Percentiles rank a stretch among this genome's conserved stretches.
Conservation (phyloP, 495 filamentous ascomycete species). For the Pyrenula massariospora region DNA sequence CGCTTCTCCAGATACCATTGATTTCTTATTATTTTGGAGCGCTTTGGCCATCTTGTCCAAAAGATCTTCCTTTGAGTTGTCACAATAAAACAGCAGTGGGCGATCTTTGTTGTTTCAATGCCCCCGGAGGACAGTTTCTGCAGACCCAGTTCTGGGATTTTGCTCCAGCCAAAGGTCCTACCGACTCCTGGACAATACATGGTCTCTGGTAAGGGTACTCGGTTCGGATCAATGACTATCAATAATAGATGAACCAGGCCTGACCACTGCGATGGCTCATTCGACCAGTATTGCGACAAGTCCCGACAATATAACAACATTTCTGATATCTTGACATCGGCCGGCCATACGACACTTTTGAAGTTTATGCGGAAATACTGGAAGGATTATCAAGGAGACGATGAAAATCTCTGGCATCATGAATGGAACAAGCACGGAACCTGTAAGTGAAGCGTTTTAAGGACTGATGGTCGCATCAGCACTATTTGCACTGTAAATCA, state of each 20-base stretch:
- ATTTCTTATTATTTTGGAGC: background rate
- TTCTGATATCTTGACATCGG: conserved; percentile 47
- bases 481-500: too few relatives aligned
- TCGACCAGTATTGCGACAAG: conserved; percentile 59
- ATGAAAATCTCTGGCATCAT: conserved; percentile 66
- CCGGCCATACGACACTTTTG: conserved; percentile 50
- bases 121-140: conserved; percentile 66
- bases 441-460: too few relatives aligned
- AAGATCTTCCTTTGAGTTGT: conserved; percentile 24
- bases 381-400: conserved; percentile 54
- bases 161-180: conserved; percentile 54
- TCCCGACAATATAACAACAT: conserved; percentile 61
- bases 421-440: conserved; percentile 81
- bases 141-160: conserved; percentile 86
- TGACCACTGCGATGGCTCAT: conserved; percentile 78
- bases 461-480: too few relatives aligned
- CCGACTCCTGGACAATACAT: conserved; percentile 76
- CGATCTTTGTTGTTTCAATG: conserved; percentile 67
- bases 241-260: conserved; percentile 34
- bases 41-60: conserved; percentile 10
- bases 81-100: conserved; percentile 27
- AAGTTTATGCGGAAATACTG: conserved; percentile 70
- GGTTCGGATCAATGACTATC: background rate
- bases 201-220: conserved; percentile 53
- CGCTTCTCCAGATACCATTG: background rate